These are phyloP conservation scores for Cercophora sp. DNA, from an alignment of 495 filamentous ascomycete species.

Conservation along the genomic window DNA sequence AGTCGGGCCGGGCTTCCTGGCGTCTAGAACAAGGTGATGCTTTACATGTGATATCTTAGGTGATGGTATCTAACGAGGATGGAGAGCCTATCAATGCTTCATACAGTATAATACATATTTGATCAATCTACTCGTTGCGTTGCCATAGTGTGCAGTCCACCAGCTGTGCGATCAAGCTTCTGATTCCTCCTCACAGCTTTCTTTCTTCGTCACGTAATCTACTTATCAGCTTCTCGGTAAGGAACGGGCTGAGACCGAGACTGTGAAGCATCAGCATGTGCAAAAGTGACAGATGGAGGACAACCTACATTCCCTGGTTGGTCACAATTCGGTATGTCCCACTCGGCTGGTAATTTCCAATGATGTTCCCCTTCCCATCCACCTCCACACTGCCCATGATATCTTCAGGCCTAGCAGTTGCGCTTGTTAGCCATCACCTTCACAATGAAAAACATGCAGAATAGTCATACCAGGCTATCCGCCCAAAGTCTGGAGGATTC, in stretches of 20 bases:
- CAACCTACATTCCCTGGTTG: constrained; percentile 64
- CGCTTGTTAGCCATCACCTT: background rate
- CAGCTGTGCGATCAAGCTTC: background rate
- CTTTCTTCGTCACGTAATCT: constrained; percentile 24
- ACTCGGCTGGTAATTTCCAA: constrained; percentile 60
- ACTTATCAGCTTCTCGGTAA: constrained; percentile 23
- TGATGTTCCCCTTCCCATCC: constrained; percentile 68
- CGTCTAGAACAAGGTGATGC: too few species aligned
- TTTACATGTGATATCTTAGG: too few species aligned
- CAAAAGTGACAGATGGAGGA: background rate
- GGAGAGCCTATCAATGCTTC: too few species aligned
- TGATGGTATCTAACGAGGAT: too few species aligned
- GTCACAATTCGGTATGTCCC: constrained; percentile 68
- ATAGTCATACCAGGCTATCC: constrained; percentile 81
- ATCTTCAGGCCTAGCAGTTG: constrained; percentile 59
- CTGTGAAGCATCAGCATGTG: constrained; percentile 6
- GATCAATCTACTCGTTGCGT: too few species aligned
- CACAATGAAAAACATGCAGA: background rate
- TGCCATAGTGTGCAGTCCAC: too few species aligned
- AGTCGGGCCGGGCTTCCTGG: too few species aligned
- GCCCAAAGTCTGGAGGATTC: constrained; percentile 82
- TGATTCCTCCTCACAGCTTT: constrained; percentile 10
- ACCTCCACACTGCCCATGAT: constrained; percentile 92
- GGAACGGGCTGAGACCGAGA: constrained; percentile 25
- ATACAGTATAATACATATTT: too few species aligned